Evolutionary conservation across 495 filamentous ascomycete species (phyloP).

Genomic region (Haplographium delicatum): DNA sequence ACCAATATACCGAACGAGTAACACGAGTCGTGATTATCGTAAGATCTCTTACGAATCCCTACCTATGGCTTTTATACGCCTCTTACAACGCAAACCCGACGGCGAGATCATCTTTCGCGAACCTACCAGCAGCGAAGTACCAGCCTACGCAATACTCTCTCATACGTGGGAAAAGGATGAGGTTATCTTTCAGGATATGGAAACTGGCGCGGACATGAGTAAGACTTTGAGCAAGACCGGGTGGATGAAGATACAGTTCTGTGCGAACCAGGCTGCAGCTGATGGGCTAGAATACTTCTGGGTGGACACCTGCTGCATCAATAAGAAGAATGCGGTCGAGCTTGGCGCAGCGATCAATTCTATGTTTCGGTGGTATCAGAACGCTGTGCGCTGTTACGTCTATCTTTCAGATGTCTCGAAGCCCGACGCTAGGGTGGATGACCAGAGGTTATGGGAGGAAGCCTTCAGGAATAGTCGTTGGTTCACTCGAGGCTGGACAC

Average conservation of each 20-base stretch:
- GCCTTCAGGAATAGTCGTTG: conserved; percentile 8
- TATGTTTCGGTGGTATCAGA: conserved; percentile 35
- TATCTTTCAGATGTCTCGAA: conserved; percentile 15
- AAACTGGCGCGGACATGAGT: not conserved
- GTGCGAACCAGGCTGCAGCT: conserved; percentile 22
- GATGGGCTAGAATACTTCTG: conserved; percentile 19
- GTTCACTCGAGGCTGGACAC: conserved; percentile 18
- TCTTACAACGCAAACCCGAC: conserved; percentile 21
- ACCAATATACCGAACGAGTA: conserved; percentile 8
- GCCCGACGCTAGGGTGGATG: not conserved
- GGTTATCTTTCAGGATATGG: conserved; percentile 26
- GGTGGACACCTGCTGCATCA: conserved; percentile 10
- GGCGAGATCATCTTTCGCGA: conserved; percentile 25
- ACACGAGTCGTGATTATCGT: conserved; percentile 13
- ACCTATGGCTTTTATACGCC: conserved; percentile 19
- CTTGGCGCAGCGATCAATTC: conserved; percentile 35
- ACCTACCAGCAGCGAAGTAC: conserved; percentile 18
- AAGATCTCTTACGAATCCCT: conserved; percentile 10
- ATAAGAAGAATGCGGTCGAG: conserved; percentile 31
- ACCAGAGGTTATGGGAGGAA: conserved; percentile 6
- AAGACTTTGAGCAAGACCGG: conserved; percentile 26
- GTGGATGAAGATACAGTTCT: conserved; percentile 27
- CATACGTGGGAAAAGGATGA: conserved; percentile 16
- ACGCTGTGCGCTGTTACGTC: conserved; percentile 28
- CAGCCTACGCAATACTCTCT: conserved; percentile 27